A percentile compares a stretch with the other conserved stretches of the same genome.
Evolutionary conservation across 495 filamentous ascomycete genomes (phyloP).

Genomic region (Tricharina praecox): DNA sequence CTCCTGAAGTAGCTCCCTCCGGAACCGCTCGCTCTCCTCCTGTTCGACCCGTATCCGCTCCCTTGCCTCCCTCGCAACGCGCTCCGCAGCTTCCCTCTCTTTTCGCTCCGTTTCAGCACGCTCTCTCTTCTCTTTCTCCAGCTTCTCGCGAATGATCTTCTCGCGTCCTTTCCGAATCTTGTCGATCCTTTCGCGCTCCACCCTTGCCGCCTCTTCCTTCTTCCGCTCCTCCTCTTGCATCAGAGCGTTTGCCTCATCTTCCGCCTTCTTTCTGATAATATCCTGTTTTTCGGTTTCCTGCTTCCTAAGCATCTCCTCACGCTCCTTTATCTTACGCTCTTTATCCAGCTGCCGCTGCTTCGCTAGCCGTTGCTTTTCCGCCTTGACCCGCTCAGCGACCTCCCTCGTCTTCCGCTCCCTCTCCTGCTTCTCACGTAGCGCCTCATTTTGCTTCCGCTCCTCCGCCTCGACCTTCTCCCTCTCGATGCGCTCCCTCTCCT

Average conservation of each 20-base stretch:
- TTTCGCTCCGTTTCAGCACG: slow-evolving; percentile 14
- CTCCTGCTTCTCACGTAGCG: slow-evolving; percentile 21
- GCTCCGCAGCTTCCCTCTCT: slow-evolving; percentile 12
- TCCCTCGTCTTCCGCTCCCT: slow-evolving; percentile 22
- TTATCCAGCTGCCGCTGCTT: slow-evolving; percentile 26
- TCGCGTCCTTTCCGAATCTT: slow-evolving; percentile 8
- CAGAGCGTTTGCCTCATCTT: background rate
- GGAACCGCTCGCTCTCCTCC: slow-evolving; percentile 23
- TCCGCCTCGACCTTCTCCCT: slow-evolving; percentile 17
- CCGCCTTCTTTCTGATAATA: background rate
- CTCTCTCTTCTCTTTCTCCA: slow-evolving; percentile 21
- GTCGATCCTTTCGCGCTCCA: background rate
- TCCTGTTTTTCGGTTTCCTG: background rate
- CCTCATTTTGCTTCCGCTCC: slow-evolving; percentile 6
- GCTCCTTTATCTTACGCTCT: slow-evolving; percentile 24
- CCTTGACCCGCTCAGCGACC: slow-evolving; percentile 18
- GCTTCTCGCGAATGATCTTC: slow-evolving; percentile 21
- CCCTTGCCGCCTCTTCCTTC: background rate
- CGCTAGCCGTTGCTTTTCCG: slow-evolving; percentile 26
- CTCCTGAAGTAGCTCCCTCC: slow-evolving; percentile 21
- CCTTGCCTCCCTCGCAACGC: slow-evolving; percentile 15
- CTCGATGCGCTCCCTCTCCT: slow-evolving; percentile 21
- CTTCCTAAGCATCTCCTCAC: slow-evolving; percentile 7
- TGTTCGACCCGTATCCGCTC: slow-evolving; percentile 21
- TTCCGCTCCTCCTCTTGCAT: slow-evolving; percentile 1